Conservation (phyloP, 1,284 basidiomycete genomes). For the Inonotus hispidus region DNA sequence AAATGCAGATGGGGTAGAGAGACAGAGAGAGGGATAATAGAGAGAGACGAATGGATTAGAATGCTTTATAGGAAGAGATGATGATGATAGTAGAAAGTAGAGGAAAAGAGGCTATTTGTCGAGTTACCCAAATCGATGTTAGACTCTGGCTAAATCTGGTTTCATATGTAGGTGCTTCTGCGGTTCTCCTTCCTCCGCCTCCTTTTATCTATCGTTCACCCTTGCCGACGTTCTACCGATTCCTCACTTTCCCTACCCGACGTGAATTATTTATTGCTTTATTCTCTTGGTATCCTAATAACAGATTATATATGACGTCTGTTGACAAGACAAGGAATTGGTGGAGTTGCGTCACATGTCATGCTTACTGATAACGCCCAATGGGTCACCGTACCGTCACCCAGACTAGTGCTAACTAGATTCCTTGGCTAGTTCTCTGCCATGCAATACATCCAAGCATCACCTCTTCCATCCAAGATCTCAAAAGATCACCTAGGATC, state of each 20-base stretch:
- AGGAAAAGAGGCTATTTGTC: neutral
- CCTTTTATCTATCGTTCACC: too few species aligned
- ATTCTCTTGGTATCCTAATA: too few species aligned
- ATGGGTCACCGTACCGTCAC: too few species aligned
- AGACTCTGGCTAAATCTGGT: neutral
- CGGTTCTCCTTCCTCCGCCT: too few species aligned
- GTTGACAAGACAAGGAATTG: too few species aligned
- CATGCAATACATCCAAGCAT: too few species aligned
- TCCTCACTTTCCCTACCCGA: neutral
- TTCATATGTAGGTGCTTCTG: neutral
- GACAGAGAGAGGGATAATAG: neutral
- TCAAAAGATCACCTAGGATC: neutral
- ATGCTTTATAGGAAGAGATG: neutral
- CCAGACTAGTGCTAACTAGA: too few species aligned
- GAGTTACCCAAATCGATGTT: slow-evolving; percentile 1
- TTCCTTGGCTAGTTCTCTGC: too few species aligned
- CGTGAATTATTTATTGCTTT: neutral
- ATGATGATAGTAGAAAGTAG: slow-evolving; percentile 2
- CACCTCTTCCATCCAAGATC: too few species aligned
- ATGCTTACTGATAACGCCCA: too few species aligned
- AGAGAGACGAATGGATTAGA: neutral
- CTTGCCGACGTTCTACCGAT: slow-evolving; percentile 1
- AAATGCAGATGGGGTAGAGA: neutral
- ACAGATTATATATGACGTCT: too few species aligned
- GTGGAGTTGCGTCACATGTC: too few species aligned